These are phyloP conservation scores for Clarireedia sp. DNA, from an alignment of 2,329 filamentous ascomycete species.

Conservation along the genomic window DNA sequence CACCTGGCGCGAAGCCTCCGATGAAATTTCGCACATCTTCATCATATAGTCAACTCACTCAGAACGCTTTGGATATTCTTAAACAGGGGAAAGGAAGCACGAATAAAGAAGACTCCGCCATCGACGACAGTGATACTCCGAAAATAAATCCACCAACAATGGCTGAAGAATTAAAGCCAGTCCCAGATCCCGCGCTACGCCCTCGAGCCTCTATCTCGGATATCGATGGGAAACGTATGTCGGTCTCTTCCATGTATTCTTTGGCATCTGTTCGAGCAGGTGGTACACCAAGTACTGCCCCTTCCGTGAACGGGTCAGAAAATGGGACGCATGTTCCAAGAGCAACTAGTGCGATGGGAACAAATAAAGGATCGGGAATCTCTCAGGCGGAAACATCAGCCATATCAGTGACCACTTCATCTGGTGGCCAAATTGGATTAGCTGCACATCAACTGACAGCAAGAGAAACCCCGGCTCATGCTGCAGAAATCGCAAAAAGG, in stretches of 20 bases:
- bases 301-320: slow-evolving; percentile 49
- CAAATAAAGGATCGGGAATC: slow-evolving; percentile 15
- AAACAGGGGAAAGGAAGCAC: slow-evolving; percentile 25
- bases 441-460: slow-evolving; percentile 39
- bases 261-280: slow-evolving; percentile 46
- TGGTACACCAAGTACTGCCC: slow-evolving; percentile 43
- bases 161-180: slow-evolving; percentile 23
- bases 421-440: slow-evolving; percentile 36
- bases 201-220: slow-evolving; percentile 43
- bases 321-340: slow-evolving; percentile 18
- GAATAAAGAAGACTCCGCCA: slow-evolving; percentile 34
- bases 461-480: slow-evolving; percentile 24
- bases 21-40: slow-evolving; percentile 31
- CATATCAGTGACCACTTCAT: slow-evolving; percentile 47
- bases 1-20: slow-evolving; percentile 39
- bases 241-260: slow-evolving; percentile 66
- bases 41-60: slow-evolving; percentile 16
- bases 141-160: slow-evolving; percentile 34
- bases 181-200: slow-evolving; percentile 38
- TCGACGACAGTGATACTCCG: slow-evolving; percentile 44
- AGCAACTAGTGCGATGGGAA: slow-evolving; percentile 17
- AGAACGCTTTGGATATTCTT: slow-evolving; percentile 33
- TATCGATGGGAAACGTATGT: slow-evolving; percentile 55
- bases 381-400: slow-evolving; percentile 43
- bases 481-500: slow-evolving; percentile 27